phyloP scores from a whole-genome alignment of 169 alveolate species.

The Eimeria maxima region DNA sequence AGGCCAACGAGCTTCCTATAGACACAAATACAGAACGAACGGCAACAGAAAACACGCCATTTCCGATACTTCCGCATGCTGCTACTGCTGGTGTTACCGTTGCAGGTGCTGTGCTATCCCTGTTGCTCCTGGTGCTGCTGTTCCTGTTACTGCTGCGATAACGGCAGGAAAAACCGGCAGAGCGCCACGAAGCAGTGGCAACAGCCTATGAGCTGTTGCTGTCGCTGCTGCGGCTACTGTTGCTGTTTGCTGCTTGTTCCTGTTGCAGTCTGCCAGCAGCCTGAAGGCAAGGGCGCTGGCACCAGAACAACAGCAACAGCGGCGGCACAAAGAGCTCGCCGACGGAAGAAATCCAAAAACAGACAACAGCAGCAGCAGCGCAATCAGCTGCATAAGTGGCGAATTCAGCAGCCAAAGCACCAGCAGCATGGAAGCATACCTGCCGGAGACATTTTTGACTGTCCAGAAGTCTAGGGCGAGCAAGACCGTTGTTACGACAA shows the following conservation, averaged over 20 bases:
- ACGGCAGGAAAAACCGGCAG: slow-evolving; percentile 1
- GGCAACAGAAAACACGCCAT: background rate
- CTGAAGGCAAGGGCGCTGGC: too few relatives aligned
- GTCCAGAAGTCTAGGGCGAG: slow-evolving; percentile 77
- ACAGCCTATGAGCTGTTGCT: background rate
- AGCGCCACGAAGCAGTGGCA: background rate
- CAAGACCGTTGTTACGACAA: slow-evolving; percentile 53
- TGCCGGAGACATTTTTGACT: slow-evolving; percentile 76
- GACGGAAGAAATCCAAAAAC: too few relatives aligned
- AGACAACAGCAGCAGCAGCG: background rate
- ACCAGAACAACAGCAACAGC: too few relatives aligned
- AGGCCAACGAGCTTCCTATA: slow-evolving; percentile 34
- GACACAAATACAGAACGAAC: too few relatives aligned
- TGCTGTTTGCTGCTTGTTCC: too few relatives aligned
- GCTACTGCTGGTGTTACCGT: background rate
- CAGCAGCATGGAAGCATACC: slow-evolving; percentile 52
- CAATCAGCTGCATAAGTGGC: slow-evolving; percentile 23
- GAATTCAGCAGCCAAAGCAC: slow-evolving; percentile 4
- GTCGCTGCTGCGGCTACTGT: background rate
- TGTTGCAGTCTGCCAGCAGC: too few relatives aligned
- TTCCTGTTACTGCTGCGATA: too few relatives aligned
- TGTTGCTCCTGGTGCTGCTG: background rate
- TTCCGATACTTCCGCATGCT: background rate
- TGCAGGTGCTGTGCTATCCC: background rate
- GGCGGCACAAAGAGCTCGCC: too few relatives aligned